Conservation (phyloP, 2,329 filamentous ascomycete genomes). For the Cordyceps tenuipes region DNA sequence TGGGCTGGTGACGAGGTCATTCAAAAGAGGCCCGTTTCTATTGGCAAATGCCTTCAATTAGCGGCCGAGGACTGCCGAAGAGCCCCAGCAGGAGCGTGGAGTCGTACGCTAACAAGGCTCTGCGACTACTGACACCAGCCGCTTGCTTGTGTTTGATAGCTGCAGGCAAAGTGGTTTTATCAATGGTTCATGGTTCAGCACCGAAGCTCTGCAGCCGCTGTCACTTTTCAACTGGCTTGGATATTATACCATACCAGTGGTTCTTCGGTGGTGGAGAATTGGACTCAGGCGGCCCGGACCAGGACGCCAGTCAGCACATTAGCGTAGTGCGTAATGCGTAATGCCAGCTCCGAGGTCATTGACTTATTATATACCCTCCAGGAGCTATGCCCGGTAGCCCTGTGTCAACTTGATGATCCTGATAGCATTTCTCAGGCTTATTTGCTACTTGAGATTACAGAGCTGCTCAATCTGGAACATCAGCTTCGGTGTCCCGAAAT, state of each 20-base stretch:
- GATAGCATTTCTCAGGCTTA: neutral
- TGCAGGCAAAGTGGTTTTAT: neutral
- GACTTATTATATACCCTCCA: neutral
- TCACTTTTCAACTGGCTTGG: neutral
- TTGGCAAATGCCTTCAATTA: neutral
- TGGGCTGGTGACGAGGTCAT: slow-evolving; percentile 4
- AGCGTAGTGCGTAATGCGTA: no score
- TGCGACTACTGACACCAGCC: neutral
- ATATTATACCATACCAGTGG: no score
- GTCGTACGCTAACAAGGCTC: neutral
- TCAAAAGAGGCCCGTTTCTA: neutral
- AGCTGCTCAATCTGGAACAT: neutral
- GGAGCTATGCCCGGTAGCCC: neutral
- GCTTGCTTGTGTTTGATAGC: neutral
- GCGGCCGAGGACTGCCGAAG: neutral
- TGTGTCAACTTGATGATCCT: neutral
- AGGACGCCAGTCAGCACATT: neutral
- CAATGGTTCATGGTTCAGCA: neutral
- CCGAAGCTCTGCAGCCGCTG: neutral
- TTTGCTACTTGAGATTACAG: neutral
- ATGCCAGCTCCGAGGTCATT: neutral
- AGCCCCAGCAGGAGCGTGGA: neutral
- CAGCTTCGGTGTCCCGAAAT: neutral
- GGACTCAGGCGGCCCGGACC: neutral
- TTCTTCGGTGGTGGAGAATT: neutral